Evolutionary conservation across 1,284 basidiomycete genomes (phyloP).

Genomic region (Fomitopsis schrenkii): DNA sequence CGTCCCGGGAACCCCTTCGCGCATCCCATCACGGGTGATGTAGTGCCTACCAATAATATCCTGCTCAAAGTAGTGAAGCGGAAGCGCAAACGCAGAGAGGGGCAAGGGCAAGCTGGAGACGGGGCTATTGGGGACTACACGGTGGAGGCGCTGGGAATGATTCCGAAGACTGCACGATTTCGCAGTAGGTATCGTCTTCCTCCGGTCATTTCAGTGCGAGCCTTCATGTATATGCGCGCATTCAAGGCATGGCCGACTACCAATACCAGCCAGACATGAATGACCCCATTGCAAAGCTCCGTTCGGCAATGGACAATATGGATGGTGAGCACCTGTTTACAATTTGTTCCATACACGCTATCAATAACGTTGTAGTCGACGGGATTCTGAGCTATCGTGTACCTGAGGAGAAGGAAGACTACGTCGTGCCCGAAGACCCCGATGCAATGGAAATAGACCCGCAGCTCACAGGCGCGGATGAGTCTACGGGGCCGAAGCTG

Average conservation of each 20-base stretch:
- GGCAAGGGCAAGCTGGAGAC: slow-evolving; percentile 1
- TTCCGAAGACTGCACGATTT: slow-evolving; percentile 84
- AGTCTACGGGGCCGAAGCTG: slow-evolving; percentile 13
- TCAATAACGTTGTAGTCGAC: slow-evolving; percentile 49
- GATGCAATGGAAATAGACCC: slow-evolving; percentile 35
- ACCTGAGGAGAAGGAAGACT: slow-evolving; percentile 63
- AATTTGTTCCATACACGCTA: not conserved
- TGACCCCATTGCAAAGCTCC: slow-evolving; percentile 68
- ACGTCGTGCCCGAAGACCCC: slow-evolving; percentile 32
- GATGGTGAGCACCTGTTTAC: slow-evolving; percentile 53
- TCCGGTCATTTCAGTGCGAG: not conserved
- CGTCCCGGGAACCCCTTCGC: slow-evolving; percentile 70
- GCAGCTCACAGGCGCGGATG: slow-evolving; percentile 14
- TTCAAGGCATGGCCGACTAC: slow-evolving; percentile 85
- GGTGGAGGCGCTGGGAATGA: slow-evolving; percentile 71
- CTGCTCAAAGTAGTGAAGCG: slow-evolving; percentile 77
- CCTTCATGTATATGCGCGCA: not conserved
- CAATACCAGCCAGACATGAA: slow-evolving; percentile 76
- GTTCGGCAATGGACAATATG: slow-evolving; percentile 70
- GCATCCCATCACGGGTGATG: slow-evolving; percentile 79
- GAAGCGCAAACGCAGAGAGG: slow-evolving; percentile 42
- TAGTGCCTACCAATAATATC: slow-evolving; percentile 74
- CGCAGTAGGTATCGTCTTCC: slow-evolving; percentile 52
- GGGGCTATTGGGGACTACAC: slow-evolving; percentile 72
- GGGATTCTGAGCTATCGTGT: slow-evolving; percentile 66